Base-by-base conservation (phyloP, 2,329 filamentous ascomycete species). In the Geosmithia putterillii region DNA sequence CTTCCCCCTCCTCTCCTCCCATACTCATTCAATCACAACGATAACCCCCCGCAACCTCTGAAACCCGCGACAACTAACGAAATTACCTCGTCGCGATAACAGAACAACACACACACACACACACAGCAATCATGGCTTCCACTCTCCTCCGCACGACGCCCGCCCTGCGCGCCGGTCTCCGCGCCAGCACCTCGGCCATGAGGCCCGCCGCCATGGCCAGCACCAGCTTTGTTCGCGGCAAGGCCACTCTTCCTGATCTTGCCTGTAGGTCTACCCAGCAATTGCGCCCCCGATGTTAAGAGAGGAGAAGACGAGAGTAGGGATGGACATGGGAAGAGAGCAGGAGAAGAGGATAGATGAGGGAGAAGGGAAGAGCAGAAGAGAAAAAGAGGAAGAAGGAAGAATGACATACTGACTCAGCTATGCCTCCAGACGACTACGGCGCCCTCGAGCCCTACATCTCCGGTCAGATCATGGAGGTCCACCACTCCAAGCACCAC, bases 191-290 rank as follows among this genome's bases (percentile, higher is more conserved):
- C 57, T 70, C 77, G 46, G 77, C 75, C 60, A 72, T 74, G 49
- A 65, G 71, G 45, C 73, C 77, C 54, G 76, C 81, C 57, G 76
- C 81, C 57, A 69, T 85, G 57, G 79, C 82, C 51, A 78, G 79
- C 63, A 82, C 81, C 54, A 83, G 76, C 60, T 94, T 94, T 57
- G 74, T 82, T 54, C 81, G 88, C 57, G 80, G 79, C 67, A 95
- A 95, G 73, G 90, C 86, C 42, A 95, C 89, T 37, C 83, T 98
- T 37, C 92, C 92, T 50, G 89, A 95, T 58, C 81, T 96, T n/a
- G 53, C 66, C 21, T 76, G 72, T 75, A 57, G 55, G 69, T 37
- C 19, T 6, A n/a, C 18, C 18, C 20, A 20, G 12, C n/a, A 5
- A 25, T 20, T 35, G 19, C 42, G 12, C 19, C 28, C 17, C n/a